A percentile compares a stretch with the other conserved stretches of the same genome.
Evolutionary conservation across 306 rosid genomes (phyloP).

Genomic region (Pyrus pyrifolia): DNA sequence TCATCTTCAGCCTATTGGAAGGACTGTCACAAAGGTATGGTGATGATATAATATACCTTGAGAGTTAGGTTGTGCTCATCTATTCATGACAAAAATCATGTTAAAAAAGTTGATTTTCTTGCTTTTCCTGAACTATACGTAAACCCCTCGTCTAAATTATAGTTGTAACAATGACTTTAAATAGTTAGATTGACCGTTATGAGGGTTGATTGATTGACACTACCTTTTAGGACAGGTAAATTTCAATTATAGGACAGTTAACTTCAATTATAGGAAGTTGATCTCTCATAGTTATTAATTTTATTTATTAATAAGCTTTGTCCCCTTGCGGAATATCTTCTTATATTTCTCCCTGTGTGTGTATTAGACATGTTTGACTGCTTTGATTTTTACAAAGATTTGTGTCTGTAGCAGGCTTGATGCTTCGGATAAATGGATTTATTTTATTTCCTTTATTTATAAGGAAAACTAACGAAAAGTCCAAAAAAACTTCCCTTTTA

Average conservation of each 20-base stretch:
- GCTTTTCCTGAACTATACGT: neutral
- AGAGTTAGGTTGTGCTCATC: neutral
- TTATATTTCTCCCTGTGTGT: neutral
- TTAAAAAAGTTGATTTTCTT: neutral
- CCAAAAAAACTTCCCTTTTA: too few species aligned
- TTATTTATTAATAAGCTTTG: neutral
- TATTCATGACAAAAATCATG: neutral
- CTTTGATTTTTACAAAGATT: neutral
- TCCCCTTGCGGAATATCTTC: neutral
- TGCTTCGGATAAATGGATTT: neutral
- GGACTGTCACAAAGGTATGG: slow-evolving; percentile 77
- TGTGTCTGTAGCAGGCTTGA: neutral
- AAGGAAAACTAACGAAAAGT: too few species aligned
- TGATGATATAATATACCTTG: slow-evolving; percentile 10
- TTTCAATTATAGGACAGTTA: neutral
- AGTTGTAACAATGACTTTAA: neutral
- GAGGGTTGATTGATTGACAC: neutral
- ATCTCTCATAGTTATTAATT: neutral
- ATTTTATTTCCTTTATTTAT: neutral
- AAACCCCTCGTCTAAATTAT: neutral
- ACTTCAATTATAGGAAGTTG: neutral
- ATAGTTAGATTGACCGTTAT: neutral
- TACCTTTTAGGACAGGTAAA: neutral
- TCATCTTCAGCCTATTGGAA: slow-evolving; percentile 85
- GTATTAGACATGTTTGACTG: neutral